Conservation (phyloP, 2,329 filamentous ascomycete species). For the Penicillium psychrosexuale region DNA sequence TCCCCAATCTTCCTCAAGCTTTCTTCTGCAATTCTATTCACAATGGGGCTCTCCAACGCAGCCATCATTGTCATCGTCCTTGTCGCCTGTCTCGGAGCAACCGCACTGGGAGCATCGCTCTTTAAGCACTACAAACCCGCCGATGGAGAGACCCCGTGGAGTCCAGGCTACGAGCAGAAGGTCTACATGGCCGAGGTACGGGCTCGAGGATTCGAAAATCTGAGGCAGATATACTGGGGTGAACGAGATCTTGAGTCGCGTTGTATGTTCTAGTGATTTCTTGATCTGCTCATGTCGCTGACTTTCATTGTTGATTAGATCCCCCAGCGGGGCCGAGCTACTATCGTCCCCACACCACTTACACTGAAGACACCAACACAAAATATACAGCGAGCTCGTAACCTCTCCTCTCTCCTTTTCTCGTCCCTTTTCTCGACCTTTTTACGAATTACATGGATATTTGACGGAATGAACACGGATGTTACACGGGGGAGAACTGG, state of each 20-base stretch:
- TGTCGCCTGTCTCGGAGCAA: slow-evolving; percentile 29
- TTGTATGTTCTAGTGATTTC: slow-evolving; percentile 14
- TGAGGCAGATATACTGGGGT: slow-evolving; percentile 23
- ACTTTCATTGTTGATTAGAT: slow-evolving; percentile 8
- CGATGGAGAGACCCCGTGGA: slow-evolving; percentile 15
- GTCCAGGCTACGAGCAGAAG: slow-evolving; percentile 28
- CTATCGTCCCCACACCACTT: slow-evolving; percentile 10
- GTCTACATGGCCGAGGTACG: slow-evolving; percentile 34
- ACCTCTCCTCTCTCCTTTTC: background rate
- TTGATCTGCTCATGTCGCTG: slow-evolving; percentile 4
- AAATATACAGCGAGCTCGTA: slow-evolving; percentile 1
- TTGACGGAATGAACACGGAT: background rate
- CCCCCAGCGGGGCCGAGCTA: slow-evolving; percentile 9
- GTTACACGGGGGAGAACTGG: background rate
- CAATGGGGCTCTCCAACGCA: slow-evolving; percentile 24
- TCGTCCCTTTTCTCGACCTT: background rate
- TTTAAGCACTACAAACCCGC: slow-evolving; percentile 29
- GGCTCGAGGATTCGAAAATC: slow-evolving; percentile 23
- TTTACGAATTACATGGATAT: background rate
- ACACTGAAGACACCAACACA: slow-evolving; percentile 1
- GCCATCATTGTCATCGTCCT: slow-evolving; percentile 35
- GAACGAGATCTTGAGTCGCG: slow-evolving; percentile 23
- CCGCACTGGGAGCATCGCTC: slow-evolving; percentile 31
- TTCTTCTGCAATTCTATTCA: background rate
- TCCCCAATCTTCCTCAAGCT: background rate